Conservation (phyloP, 1,139 yeast genomes). For the Candida mesenterica region DNA sequence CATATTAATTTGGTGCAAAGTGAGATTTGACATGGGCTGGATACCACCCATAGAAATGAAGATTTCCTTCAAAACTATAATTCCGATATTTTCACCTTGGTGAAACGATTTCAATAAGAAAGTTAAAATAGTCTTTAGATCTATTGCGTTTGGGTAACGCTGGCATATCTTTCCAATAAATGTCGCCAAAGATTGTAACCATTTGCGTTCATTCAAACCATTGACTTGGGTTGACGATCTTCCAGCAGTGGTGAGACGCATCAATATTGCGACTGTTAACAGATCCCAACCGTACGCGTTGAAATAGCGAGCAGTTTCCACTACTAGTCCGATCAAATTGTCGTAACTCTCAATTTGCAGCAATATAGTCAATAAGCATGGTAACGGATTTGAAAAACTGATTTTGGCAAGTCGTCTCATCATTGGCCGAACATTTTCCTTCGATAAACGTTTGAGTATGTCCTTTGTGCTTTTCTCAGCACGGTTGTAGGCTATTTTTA, state of each 20-base stretch:
- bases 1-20: slow-evolving; percentile 62
- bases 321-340: slow-evolving; percentile 75
- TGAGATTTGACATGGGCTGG: slow-evolving; percentile 62
- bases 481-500: slow-evolving; percentile 62
- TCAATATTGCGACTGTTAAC: slow-evolving; percentile 68
- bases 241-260: slow-evolving; percentile 65
- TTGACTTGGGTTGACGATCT: slow-evolving; percentile 70
- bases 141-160: slow-evolving; percentile 48
- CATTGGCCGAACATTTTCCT: slow-evolving; percentile 75
- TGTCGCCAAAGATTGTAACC: slow-evolving; percentile 76
- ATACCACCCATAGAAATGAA: slow-evolving; percentile 81
- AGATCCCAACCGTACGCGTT: slow-evolving; percentile 85
- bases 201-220: slow-evolving; percentile 78
- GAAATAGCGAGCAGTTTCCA: slow-evolving; percentile 77
- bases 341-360: slow-evolving; percentile 89
- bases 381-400: slow-evolving; percentile 79
- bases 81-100: slow-evolving; percentile 58
- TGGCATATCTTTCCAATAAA: slow-evolving; percentile 66
- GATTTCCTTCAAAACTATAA: slow-evolving; percentile 68
- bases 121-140: slow-evolving; percentile 54
- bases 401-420: slow-evolving; percentile 76
- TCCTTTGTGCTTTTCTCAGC: slow-evolving; percentile 85
- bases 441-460: slow-evolving; percentile 80
- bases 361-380: slow-evolving; percentile 63
- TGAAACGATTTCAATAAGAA: slow-evolving; percentile 68